Evolutionary conservation across 176 grass and related monocot species (phyloP).

Genomic region (Puccinellia tenuiflora): DNA sequence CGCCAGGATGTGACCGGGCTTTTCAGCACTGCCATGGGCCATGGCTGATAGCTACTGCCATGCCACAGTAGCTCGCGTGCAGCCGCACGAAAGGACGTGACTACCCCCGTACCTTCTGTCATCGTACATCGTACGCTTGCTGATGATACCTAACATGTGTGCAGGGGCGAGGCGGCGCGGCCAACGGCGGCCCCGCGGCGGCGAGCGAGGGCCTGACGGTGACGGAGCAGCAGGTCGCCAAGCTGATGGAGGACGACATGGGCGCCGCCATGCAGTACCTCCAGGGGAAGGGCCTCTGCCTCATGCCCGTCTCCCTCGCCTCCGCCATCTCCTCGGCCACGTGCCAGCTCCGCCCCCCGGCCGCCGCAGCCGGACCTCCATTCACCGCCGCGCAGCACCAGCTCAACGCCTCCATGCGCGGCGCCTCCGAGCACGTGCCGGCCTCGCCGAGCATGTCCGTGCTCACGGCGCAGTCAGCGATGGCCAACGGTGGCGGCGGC

Average conservation of each 20-base stretch:
- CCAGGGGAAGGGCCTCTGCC: conserved; percentile 95
- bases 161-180: conserved; percentile 31
- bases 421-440: conserved; percentile 13
- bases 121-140: background rate
- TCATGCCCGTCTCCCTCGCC: conserved; percentile 95
- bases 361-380: background rate
- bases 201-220: conserved; percentile 60
- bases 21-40: conserved; percentile 38
- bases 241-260: conserved; percentile 99
- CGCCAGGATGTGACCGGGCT: conserved; percentile 48
- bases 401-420: conserved; percentile 23
- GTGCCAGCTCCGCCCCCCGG: conserved; percentile 38
- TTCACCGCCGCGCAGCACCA: conserved; percentile 10
- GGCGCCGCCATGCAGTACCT: conserved; percentile 98
- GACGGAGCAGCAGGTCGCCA: conserved; percentile 96
- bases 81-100: conserved; percentile 29
- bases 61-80: conserved; percentile 47
- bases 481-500: conserved; percentile 36
- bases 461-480: conserved; percentile 43
- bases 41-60: conserved; percentile 43
- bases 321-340: conserved; percentile 85
- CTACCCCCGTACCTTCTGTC: background rate
- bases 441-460: conserved; percentile 49
- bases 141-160: background rate
- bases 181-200: conserved; percentile 9